Conservation (phyloP, 306 rosid genomes). For the Oxytropis ochrocephala region DNA sequence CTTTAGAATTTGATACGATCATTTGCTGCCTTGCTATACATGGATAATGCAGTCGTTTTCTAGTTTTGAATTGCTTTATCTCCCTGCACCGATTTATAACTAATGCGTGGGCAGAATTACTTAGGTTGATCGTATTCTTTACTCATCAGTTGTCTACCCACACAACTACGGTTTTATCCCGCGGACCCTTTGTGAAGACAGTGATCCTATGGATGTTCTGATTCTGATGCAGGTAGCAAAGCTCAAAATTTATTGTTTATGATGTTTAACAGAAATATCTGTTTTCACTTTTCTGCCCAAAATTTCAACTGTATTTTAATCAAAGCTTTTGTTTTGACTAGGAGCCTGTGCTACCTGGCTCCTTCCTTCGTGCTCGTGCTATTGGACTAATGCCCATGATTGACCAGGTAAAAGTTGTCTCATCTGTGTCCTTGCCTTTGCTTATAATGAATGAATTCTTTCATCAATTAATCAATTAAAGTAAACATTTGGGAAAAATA, state of each 20-base stretch:
- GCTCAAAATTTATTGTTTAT: conserved; percentile 9
- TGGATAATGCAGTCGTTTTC: not conserved
- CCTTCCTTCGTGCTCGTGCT: conserved; percentile 98
- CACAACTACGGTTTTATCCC: conserved; percentile 99
- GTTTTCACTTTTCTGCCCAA: not conserved
- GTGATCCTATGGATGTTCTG: conserved; percentile 96
- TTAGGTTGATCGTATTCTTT: conserved; percentile 95
- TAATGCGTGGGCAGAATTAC: conserved; percentile 19
- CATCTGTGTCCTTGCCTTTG: not conserved
- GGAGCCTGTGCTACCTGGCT: conserved; percentile 91
- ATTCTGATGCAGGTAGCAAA: conserved; percentile 84
- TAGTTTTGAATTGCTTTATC: not conserved
- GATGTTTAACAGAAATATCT: not conserved
- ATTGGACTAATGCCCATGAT: conserved; percentile 98
- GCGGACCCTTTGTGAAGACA: conserved; percentile 89
- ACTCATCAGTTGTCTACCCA: conserved; percentile 96
- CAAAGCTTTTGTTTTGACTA: conserved; percentile 18
- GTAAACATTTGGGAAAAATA: not conserved
- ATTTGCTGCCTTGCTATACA: not conserved
- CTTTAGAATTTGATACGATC: not conserved
- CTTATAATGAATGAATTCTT: not conserved
- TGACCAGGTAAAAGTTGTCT: conserved; percentile 63
- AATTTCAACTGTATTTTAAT: conserved; percentile 1
- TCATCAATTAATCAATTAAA: not conserved
- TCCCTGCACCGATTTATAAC: conserved; percentile 17